phyloP scores from a whole-genome alignment of 768 basidiomycete genomes.

The Steccherinum ochraceum region DNA sequence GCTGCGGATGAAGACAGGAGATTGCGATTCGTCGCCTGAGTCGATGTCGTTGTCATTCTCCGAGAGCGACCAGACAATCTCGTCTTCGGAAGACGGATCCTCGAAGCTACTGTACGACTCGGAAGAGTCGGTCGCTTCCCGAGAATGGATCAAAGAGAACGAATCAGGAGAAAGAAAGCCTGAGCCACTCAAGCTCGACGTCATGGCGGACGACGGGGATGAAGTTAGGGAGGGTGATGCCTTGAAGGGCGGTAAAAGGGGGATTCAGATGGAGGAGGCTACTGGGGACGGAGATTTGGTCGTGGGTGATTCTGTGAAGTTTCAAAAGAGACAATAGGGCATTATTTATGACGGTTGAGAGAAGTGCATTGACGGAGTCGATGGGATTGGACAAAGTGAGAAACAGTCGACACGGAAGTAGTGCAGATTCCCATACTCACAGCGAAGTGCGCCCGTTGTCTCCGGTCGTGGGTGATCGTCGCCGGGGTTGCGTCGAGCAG shows the following conservation, averaged over 20 bases:
- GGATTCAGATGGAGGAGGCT: slow-evolving; percentile 8
- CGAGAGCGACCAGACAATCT: slow-evolving; percentile 43
- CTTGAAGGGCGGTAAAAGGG: slow-evolving; percentile 6
- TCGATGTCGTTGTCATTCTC: background rate
- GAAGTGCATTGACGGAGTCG: too few species aligned
- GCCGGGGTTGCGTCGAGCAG: background rate
- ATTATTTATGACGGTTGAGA: background rate
- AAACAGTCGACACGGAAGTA: too few species aligned
- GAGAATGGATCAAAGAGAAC: background rate
- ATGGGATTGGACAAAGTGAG: too few species aligned
- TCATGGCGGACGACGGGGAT: background rate
- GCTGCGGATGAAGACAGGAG: slow-evolving; percentile 20
- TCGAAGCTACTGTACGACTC: slow-evolving; percentile 17
- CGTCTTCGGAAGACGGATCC: slow-evolving; percentile 34
- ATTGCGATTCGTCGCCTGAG: slow-evolving; percentile 31
- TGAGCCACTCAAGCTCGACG: background rate
- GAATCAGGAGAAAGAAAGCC: background rate
- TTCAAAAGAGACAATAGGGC: background rate
- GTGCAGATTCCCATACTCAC: background rate
- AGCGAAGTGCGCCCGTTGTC: background rate
- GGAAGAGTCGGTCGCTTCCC: slow-evolving; percentile 10
- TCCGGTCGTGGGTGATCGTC: background rate
- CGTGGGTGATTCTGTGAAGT: background rate
- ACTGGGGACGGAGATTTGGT: background rate
- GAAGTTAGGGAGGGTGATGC: slow-evolving; percentile 5